Conservation (phyloP, 495 filamentous ascomycete genomes). For the Aspergillus sclerotioniger region DNA sequence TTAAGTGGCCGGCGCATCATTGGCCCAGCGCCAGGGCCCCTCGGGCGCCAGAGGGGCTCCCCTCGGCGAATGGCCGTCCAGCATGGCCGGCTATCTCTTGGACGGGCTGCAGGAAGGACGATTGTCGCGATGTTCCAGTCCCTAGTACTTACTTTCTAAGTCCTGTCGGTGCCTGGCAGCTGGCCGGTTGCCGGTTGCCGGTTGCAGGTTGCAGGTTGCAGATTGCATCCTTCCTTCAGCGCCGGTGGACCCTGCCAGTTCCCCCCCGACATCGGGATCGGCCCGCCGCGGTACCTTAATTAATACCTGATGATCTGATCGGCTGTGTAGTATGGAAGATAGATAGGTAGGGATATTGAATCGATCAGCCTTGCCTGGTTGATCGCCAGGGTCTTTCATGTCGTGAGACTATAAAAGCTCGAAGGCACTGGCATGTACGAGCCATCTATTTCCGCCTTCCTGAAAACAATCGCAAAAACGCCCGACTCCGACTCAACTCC, state of each 20-base stretch:
- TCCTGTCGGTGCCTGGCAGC: too few relatives aligned
- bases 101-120: too few relatives aligned
- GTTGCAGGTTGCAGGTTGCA: too few relatives aligned
- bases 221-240: too few relatives aligned
- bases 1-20: slow-evolving; percentile 32
- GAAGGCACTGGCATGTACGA: background rate
- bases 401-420: background rate
- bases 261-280: background rate
- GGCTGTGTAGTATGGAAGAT: background rate
- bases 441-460: background rate
- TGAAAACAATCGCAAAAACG: background rate
- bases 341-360: too few relatives aligned
- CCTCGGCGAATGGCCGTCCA: slow-evolving; percentile 11
- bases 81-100: background rate
- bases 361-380: too few relatives aligned
- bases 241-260: too few relatives aligned
- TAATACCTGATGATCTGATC: background rate
- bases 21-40: slow-evolving; percentile 12
- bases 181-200: too few relatives aligned
- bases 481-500: too few relatives aligned
- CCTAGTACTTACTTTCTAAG: too few relatives aligned
- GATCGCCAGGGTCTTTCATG: background rate
- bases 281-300: background rate
- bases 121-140: too few relatives aligned
- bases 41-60: slow-evolving; percentile 9